phyloP scores from a whole-genome alignment of 768 basidiomycete genomes.

The Boletus sp. region DNA sequence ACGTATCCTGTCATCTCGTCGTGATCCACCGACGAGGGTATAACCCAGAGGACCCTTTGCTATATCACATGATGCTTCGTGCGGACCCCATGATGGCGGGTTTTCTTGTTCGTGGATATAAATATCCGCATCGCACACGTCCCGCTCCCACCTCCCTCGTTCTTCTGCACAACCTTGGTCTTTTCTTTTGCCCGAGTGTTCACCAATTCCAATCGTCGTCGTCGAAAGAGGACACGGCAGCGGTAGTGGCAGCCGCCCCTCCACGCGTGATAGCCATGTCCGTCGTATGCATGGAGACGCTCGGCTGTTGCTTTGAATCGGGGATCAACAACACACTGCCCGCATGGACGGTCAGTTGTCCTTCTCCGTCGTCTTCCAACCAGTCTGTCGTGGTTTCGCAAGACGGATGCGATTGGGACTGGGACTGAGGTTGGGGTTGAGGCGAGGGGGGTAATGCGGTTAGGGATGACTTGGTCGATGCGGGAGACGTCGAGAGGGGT shows the following conservation, averaged over 20 bases:
- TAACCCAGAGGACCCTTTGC: not conserved
- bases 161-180: not conserved
- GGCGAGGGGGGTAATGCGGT: constrained; percentile 1
- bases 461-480: not conserved
- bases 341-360: constrained; percentile 20
- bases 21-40: not conserved
- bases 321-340: constrained; percentile 25
- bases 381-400: constrained; percentile 15
- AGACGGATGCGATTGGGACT: constrained; percentile 3
- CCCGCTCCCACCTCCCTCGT: too few species aligned
- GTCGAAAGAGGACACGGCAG: constrained; percentile 22
- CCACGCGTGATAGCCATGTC: too few species aligned
- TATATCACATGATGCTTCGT: not conserved
- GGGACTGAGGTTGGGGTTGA: not conserved
- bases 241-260: not conserved
- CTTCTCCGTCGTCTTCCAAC: constrained; percentile 43
- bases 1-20: not conserved
- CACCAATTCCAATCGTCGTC: constrained; percentile 67
- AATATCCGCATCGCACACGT: too few species aligned
- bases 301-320: constrained; percentile 24
- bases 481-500: not conserved
- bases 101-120: too few species aligned
- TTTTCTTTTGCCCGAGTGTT: not conserved
- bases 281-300: not conserved
- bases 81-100: too few species aligned